Base-by-base conservation (phyloP, 2,329 filamentous ascomycete species). In the Colletotrichum sp. region DNA sequence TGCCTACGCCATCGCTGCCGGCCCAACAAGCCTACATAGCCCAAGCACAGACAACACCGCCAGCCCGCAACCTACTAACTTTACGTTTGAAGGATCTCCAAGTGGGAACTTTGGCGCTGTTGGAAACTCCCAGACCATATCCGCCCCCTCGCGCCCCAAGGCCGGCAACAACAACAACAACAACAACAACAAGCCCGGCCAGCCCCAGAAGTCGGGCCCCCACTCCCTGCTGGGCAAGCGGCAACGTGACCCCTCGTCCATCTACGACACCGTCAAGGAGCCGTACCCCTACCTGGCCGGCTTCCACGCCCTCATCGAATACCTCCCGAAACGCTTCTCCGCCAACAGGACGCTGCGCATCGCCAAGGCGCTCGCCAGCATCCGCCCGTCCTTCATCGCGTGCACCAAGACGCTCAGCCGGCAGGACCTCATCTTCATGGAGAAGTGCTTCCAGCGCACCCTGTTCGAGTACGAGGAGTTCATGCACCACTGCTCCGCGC, bases 341-440 rank as follows among this genome's bases (percentile, higher is more conserved):
- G 89, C 93, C 15, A 93, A 92, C 78, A 96, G 96, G 85, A 93
- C 94, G 0, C 85, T 96, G 28, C 92, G 93, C 74, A 98, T 98
- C 79, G 96, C 95, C 75, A 95, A 96, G 85, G 94, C 96, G 0
- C 90, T 99, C 68, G 94, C 95, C 8, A 95, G 94, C 60, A 98
- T 98, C 80, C 93, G 97, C 9, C 96, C 97, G 3, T 97, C 96
- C 0, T 97, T 99, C 82, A 96, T 99, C 78, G 93, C 96, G 13
- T 98, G 95, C 77, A 98, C 95, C 24, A 95, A 95, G 81, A 96
- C 95, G n/a, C 88, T 99, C 76, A 96, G 95, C 78, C 90, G 93
- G 21, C 94, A 97, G 81, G 97, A 99, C 84, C 88, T 99, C 32
- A 93, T 99, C 26, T 98, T 99, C 84, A 98, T 98, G 94, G 97